These are phyloP conservation scores for Saccharomycopsis fermentans DNA, from an alignment of 805 yeast species.

Conservation along the genomic window DNA sequence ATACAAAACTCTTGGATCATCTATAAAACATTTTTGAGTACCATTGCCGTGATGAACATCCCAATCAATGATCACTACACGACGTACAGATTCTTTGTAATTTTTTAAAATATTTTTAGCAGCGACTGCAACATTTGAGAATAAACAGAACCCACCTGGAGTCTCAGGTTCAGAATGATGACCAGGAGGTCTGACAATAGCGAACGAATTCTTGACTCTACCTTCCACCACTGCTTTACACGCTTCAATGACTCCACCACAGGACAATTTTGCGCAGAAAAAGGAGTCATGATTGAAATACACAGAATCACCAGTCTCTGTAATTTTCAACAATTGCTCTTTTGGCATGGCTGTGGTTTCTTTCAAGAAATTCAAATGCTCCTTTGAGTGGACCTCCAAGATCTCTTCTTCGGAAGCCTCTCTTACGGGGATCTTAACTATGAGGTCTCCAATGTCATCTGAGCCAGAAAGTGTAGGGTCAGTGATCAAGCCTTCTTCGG, in stretches of 20 bases:
- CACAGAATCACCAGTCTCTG: conserved; percentile 89
- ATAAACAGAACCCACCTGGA: conserved; percentile 95
- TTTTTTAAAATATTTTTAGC: conserved; percentile 72
- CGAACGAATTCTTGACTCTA: conserved; percentile 79
- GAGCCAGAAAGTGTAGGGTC: conserved; percentile 70
- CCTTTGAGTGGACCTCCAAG: conserved; percentile 71
- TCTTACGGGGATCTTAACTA: conserved; percentile 83
- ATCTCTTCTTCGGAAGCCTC: conserved; percentile 86
- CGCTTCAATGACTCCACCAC: conserved; percentile 97
- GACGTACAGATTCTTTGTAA: conserved; percentile 82
- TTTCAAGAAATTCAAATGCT: conserved; percentile 66
- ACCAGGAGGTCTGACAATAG: conserved; percentile 97
- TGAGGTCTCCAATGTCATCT: conserved; percentile 67
- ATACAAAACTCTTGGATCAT: conserved; percentile 85
- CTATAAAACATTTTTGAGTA: conserved; percentile 83
- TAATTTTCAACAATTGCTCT: conserved; percentile 66
- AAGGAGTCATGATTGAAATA: conserved; percentile 88
- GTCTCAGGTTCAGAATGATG: conserved; percentile 98
- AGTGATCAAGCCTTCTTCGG: conserved; percentile 82
- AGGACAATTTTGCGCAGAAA: conserved; percentile 78
- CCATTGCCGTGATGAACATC: conserved; percentile 99
- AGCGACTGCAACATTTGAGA: conserved; percentile 95
- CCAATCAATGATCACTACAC: conserved; percentile 87
- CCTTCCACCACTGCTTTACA: conserved; percentile 94
- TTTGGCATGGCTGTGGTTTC: conserved; percentile 70